Evolutionary conservation across 495 filamentous ascomycete species (phyloP).

Genomic region (Aspergillus incahuasiensis): DNA sequence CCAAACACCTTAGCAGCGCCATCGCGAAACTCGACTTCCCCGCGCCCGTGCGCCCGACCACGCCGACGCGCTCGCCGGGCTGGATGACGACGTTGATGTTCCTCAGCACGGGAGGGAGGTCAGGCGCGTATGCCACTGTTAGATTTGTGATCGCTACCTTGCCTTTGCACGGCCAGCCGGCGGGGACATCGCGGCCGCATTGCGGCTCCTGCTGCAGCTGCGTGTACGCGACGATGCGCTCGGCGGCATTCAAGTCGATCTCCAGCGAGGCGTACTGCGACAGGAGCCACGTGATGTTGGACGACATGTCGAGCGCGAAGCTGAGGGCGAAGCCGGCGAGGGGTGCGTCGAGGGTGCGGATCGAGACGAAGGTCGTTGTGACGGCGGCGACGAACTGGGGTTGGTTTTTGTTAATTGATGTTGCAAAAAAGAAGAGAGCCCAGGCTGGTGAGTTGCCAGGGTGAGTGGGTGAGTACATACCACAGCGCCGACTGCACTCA

Average conservation of each 20-base stretch:
- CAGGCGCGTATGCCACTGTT: constrained; percentile 60
- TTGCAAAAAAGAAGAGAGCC: no score
- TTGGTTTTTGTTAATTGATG: background rate
- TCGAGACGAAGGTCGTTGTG: constrained; percentile 46
- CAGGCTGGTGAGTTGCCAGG: no score
- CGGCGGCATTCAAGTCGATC: constrained; percentile 70
- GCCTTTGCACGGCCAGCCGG: constrained; percentile 67
- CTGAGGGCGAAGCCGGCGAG: constrained; percentile 68
- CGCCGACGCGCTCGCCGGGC: constrained; percentile 61
- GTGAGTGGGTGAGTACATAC: constrained; percentile 32
- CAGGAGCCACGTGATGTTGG: constrained; percentile 28
- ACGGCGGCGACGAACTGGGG: constrained; percentile 49
- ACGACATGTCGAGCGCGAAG: constrained; percentile 43
- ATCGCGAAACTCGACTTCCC: constrained; percentile 44
- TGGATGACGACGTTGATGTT: constrained; percentile 58
- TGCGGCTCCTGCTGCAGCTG: constrained; percentile 57
- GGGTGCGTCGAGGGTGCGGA: constrained; percentile 56
- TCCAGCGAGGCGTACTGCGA: constrained; percentile 43
- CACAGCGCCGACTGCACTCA: constrained; percentile 12
- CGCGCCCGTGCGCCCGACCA: constrained; percentile 59
- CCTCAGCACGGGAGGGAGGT: constrained; percentile 64
- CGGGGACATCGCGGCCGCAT: constrained; percentile 44
- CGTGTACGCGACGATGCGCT: constrained; percentile 70
- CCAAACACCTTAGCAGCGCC: constrained; percentile 47
- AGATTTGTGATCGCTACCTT: constrained; percentile 61